Base-by-base conservation (phyloP, 2,329 filamentous ascomycete genomes). In the Verticillium zaregamsianum region DNA sequence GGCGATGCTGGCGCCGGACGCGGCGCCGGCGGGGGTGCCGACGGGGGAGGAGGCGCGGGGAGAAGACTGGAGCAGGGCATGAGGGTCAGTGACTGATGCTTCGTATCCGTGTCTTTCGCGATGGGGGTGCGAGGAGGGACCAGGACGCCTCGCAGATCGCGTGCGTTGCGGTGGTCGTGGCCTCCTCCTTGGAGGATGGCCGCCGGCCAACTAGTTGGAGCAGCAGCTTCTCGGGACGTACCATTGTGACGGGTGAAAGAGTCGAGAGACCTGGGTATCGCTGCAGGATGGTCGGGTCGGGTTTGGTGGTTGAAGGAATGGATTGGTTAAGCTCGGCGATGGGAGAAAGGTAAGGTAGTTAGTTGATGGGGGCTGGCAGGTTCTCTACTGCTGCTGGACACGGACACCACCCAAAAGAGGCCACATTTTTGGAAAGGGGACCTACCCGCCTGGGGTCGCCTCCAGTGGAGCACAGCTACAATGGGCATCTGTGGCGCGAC, bases 1-100 rank as follows among this genome's bases (percentile, higher is more conserved):
- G 72, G 85, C 88, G 73, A 88, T 85, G 73, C 85, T 87, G 64
- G 88, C 84, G 77, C 90, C 91, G 63, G 85, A 85, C 68, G 86
- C 82, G 68, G 83, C 33, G 68, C 84, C 82, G 64, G 82, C 79
- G 67, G 80, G 74, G 66, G 80, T 79, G 73, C 80, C 82, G 66
- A 77, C 79, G 63, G 87, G 87, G 57, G 88, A 89, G 59, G 85
- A 80, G 61, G 86, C 74, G 66, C 84, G 83, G 64, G 84, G 83
- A 67, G 84, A 86, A 75, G 84, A 85, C 83, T 86, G 67, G 25
- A 52, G 11, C 3, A 23, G 20, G 20, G 20, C n/a, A 11, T 25
- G 9, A 11, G 45, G 11, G 45, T 52, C 45, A 52, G 45, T 52
- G 17, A 49, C 40, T 49, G n/a, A 8, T 49, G n/a, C 3, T 28